Percentiles rank a stretch among this genome's conserved stretches.
phyloP scores from a whole-genome alignment of 441 rosid species.

The Raphanus hybrid region DNA sequence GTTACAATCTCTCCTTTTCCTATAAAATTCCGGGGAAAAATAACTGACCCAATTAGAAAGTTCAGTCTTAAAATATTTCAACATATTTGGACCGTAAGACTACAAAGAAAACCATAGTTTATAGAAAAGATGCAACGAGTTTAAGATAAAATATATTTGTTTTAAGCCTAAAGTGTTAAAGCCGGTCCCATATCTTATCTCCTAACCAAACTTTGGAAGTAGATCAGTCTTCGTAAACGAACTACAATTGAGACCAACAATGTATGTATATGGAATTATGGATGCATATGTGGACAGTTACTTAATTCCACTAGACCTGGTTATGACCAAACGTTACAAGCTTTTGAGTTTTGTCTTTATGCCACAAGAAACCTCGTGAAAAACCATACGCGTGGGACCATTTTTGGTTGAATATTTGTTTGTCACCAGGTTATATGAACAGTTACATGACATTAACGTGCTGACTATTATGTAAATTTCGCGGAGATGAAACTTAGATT shows the following conservation, averaged over 20 bases:
- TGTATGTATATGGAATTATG: not conserved
- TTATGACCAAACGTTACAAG: conserved; percentile 32
- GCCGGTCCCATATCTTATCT: conserved; percentile 22
- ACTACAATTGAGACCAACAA: conserved; percentile 24
- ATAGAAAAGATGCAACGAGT: conserved; percentile 2
- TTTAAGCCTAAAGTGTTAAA: conserved; percentile 20
- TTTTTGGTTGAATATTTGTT: conserved; percentile 17
- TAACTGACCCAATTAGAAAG: conserved; percentile 4
- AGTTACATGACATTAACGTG: not conserved
- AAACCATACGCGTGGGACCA: conserved; percentile 24
- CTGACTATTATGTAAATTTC: conserved; percentile 24
- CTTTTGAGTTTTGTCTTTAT: conserved; percentile 33
- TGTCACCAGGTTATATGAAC: conserved; percentile 14
- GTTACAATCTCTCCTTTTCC: conserved; percentile 80
- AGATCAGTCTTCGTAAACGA: conserved; percentile 20
- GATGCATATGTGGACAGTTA: conserved; percentile 30
- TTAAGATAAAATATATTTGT: conserved; percentile 7
- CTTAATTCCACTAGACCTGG: conserved; percentile 28
- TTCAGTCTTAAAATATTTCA: conserved; percentile 14
- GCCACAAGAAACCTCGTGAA: conserved; percentile 35
- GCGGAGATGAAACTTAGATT: not conserved
- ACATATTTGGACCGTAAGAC: conserved; percentile 1
- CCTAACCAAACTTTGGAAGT: conserved; percentile 9
- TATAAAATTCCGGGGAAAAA: conserved; percentile 29
- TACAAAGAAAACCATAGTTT: conserved; percentile 5